Conservation (phyloP, 106 monocot genomes). For the Triglochin maritima region DNA sequence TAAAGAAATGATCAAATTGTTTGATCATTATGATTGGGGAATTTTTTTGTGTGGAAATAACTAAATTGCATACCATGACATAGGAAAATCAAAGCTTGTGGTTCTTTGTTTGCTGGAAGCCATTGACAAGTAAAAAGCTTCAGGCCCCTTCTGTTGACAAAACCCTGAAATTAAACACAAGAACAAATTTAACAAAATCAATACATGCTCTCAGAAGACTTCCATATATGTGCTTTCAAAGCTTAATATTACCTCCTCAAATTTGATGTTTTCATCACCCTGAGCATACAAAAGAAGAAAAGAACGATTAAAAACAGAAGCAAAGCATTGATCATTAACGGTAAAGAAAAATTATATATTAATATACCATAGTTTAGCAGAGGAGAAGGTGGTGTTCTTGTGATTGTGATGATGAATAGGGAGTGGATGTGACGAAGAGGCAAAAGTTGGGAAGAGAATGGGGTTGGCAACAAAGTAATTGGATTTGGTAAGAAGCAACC, state of each 20-base stretch:
- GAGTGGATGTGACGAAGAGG: too few species aligned
- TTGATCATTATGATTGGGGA: background rate
- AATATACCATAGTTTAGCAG: too few species aligned
- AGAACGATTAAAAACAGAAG: background rate
- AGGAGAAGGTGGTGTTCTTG: too few species aligned
- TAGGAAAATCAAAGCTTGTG: conserved; percentile 14
- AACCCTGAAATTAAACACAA: conserved; percentile 13
- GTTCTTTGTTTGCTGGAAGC: conserved; percentile 8
- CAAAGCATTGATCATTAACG: background rate
- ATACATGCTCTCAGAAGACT: too few species aligned
- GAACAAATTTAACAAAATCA: too few species aligned
- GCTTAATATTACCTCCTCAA: conserved; percentile 3
- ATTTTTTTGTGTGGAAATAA: background rate
- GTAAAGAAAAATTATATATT: background rate
- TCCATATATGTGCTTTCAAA: background rate
- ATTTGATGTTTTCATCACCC: conserved; percentile 4
- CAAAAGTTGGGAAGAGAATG: too few species aligned
- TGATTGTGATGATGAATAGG: too few species aligned
- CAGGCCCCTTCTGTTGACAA: conserved; percentile 5
- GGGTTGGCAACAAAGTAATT: too few species aligned
- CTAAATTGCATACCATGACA: conserved; percentile 10
- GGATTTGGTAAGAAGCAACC: too few species aligned
- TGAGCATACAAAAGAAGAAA: background rate
- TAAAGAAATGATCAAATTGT: background rate
- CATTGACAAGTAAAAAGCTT: conserved; percentile 22